phyloP scores from a whole-genome alignment of 441 rosid genomes.

The Brassica hybrid region DNA sequence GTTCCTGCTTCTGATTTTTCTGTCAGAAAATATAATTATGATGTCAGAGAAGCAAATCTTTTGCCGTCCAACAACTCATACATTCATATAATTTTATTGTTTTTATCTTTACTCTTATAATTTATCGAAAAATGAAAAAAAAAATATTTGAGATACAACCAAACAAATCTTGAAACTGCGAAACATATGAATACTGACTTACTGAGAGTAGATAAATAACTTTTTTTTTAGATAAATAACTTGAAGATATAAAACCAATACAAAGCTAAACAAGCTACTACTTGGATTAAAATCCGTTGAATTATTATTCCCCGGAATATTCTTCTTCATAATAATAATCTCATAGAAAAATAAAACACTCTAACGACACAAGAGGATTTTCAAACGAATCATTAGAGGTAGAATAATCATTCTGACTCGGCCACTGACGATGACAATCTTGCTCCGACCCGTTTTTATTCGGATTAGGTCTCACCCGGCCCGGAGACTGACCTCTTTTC shows the following conservation, averaged over 20 bases:
- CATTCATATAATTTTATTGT: constrained; percentile 2
- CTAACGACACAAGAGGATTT: constrained; percentile 79
- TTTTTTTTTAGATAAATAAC: background rate
- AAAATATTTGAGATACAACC: constrained; percentile 13
- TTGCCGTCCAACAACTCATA: constrained; percentile 37
- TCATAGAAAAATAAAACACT: constrained; percentile 85
- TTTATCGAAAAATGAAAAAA: background rate
- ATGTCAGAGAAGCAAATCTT: constrained; percentile 37
- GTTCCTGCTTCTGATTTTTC: constrained; percentile 26
- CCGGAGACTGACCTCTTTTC: constrained; percentile 63
- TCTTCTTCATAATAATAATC: background rate
- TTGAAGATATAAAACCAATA: background rate
- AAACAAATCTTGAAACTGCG: constrained; percentile 6
- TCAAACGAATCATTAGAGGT: constrained; percentile 64
- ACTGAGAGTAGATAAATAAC: background rate
- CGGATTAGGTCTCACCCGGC: constrained; percentile 53
- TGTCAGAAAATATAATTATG: constrained; percentile 39
- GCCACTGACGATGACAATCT: constrained; percentile 35
- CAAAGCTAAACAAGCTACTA: background rate
- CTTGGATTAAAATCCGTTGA: constrained; percentile 9
- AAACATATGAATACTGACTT: constrained; percentile 3
- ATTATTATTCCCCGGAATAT: constrained; percentile 9
- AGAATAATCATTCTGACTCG: constrained; percentile 2
- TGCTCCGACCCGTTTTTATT: constrained; percentile 28
- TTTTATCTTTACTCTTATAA: background rate